A percentile compares a stretch with the other conserved stretches of the same genome.
Conservation (phyloP, 1,284 basidiomycete genomes). For the Trametes hirsuta region DNA sequence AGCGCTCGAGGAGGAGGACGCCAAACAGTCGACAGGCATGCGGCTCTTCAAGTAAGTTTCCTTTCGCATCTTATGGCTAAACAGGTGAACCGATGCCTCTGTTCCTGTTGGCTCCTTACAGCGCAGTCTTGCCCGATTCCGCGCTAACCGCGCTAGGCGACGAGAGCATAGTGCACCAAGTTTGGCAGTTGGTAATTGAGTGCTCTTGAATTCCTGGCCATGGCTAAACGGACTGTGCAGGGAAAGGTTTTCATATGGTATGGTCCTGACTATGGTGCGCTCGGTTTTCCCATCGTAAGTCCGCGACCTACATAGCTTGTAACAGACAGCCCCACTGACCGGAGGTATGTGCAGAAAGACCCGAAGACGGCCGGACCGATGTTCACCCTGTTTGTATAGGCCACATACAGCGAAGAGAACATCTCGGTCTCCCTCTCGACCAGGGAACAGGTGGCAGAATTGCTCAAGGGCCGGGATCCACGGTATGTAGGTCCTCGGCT, state of each 20-base stretch:
- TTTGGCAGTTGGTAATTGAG: slow-evolving; percentile 4
- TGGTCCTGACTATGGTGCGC: slow-evolving; percentile 18
- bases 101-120: not conserved
- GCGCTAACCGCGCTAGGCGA: slow-evolving; percentile 16
- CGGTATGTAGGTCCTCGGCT: slow-evolving; percentile 1
- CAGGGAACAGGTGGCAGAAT: not conserved
- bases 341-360: not conserved
- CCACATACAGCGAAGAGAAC: not conserved
- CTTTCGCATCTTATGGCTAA: not conserved
- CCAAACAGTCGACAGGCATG: slow-evolving; percentile 6
- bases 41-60: slow-evolving; percentile 29
- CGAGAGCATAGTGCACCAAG: slow-evolving; percentile 17
- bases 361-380: slow-evolving; percentile 6
- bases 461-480: slow-evolving; percentile 17
- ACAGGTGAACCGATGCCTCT: not conserved
- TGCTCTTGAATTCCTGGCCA: not conserved
- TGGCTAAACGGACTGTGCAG: not conserved
- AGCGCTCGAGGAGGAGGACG: slow-evolving; percentile 19
- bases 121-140: slow-evolving; percentile 21
- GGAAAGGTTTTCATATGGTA: slow-evolving; percentile 25
- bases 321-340: not conserved
- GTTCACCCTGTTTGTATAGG: slow-evolving; percentile 14
- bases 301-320: not conserved
- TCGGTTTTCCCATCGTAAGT: slow-evolving; percentile 25
- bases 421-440: not conserved